A percentile compares a stretch with the other conserved stretches of the same genome.
These are phyloP conservation scores for Vinca minor DNA, from an alignment of 257 asterid species.

Conservation along the genomic window DNA sequence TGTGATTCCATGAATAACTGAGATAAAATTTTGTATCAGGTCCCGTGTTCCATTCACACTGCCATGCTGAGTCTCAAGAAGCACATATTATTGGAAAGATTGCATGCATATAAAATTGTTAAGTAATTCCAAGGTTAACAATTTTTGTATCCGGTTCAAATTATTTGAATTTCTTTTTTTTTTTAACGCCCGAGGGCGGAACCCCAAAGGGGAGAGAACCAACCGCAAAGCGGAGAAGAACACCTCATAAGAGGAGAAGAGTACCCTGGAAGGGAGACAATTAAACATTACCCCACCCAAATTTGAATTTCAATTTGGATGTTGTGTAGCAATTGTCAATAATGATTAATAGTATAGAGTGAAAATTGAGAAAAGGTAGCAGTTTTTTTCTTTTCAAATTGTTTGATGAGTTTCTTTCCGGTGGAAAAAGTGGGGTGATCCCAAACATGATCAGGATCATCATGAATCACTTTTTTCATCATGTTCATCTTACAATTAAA, in stretches of 20 bases:
- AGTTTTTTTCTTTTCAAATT: conserved; percentile 10
- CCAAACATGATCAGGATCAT: conserved; percentile 12
- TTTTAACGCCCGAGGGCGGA: no score
- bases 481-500: conserved; percentile 17
- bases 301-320: no score
- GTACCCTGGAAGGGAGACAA: no score
- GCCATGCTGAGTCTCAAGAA: not conserved
- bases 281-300: no score
- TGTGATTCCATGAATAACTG: conserved; percentile 31
- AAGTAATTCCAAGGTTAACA: not conserved
- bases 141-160: no score
- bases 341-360: not conserved
- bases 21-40: no score
- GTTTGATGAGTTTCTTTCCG: conserved; percentile 22
- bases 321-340: conserved; percentile 1
- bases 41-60: no score
- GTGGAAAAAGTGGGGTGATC: conserved; percentile 11
- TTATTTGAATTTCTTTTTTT: no score
- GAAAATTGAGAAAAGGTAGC: not conserved
- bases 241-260: no score
- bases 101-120: no score
- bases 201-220: no score
- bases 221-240: no score
- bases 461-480: conserved; percentile 14
- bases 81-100: not conserved